phyloP scores from a whole-genome alignment of 2,329 filamentous ascomycete species.

The Aspergillus calidoustus region DNA sequence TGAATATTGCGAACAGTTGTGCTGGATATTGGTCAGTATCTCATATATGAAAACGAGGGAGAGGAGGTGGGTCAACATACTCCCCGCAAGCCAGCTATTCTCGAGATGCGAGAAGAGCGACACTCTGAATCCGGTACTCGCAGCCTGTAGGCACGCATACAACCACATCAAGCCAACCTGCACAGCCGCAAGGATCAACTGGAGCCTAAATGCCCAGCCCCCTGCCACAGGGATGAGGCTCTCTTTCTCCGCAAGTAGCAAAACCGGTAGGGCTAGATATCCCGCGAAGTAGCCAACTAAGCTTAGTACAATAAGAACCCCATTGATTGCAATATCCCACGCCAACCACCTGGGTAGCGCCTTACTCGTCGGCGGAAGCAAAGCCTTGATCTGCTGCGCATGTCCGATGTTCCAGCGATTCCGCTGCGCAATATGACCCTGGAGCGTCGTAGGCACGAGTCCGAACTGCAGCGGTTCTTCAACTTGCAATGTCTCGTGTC shows the following conservation, averaged over 20 bases:
- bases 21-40: constrained; percentile 16
- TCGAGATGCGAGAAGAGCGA: constrained; percentile 32
- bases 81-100: constrained; percentile 33
- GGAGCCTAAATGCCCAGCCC: constrained; percentile 4
- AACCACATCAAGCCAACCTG: constrained; percentile 27
- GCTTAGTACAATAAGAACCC: constrained; percentile 27
- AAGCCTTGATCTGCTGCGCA: constrained; percentile 29
- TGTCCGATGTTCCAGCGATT: constrained; percentile 45
- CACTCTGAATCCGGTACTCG: constrained; percentile 27
- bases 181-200: constrained; percentile 20
- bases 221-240: constrained; percentile 19
- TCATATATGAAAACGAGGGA: background rate
- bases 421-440: constrained; percentile 40
- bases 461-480: constrained; percentile 40
- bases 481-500: constrained; percentile 35
- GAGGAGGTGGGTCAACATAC: constrained; percentile 20
- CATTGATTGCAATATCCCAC: constrained; percentile 29
- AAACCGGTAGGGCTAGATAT: constrained; percentile 26
- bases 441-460: constrained; percentile 39
- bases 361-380: constrained; percentile 19
- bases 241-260: constrained; percentile 23
- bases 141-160: constrained; percentile 28
- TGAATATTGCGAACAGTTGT: constrained; percentile 27
- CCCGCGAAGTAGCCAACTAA: constrained; percentile 23
- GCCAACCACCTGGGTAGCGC: constrained; percentile 20